These are phyloP conservation scores for Hyaloscypha finlandica DNA, from an alignment of 495 filamentous ascomycete species.

Conservation along the genomic window DNA sequence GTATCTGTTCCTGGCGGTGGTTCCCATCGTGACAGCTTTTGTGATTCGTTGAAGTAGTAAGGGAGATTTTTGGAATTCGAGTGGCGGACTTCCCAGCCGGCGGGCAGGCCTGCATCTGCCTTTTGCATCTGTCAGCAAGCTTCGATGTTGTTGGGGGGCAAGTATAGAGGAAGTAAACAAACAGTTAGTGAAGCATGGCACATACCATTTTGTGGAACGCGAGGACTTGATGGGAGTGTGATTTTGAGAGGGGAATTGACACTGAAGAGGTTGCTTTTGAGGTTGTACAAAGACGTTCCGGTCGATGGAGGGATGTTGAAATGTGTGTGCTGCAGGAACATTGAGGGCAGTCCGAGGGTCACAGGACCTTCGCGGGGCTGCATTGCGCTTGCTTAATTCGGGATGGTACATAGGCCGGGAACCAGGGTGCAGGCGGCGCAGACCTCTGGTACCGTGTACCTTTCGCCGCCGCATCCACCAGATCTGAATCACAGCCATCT, in stretches of 20 bases:
- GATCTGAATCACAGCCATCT: not conserved
- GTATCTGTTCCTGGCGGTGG: slow-evolving; percentile 83
- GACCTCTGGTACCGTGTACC: not conserved
- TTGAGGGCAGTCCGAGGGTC: not conserved
- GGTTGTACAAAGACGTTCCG: not conserved
- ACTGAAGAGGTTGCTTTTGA: not conserved
- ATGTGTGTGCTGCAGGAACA: not conserved
- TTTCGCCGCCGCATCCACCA: not conserved
- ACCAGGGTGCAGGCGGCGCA: not conserved
- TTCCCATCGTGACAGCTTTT: slow-evolving; percentile 90
- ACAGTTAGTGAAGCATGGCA: slow-evolving; percentile 1
- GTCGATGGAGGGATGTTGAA: not conserved
- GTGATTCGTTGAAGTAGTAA: slow-evolving; percentile 90
- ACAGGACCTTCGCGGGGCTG: slow-evolving; percentile 2
- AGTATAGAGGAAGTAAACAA: slow-evolving; percentile 10
- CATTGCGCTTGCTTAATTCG: not conserved
- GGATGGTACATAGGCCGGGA: not conserved
- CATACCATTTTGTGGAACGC: slow-evolving; percentile 24
- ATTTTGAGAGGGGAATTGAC: not conserved
- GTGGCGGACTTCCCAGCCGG: slow-evolving; percentile 90
- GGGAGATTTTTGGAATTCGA: slow-evolving; percentile 97
- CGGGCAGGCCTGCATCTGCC: slow-evolving; percentile 79
- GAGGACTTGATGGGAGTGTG: not conserved
- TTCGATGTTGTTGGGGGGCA: slow-evolving; percentile 3
- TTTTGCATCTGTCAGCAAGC: slow-evolving; percentile 33